Percentiles rank a stretch among this genome's conserved stretches.
Evolutionary conservation across 805 yeast genomes (phyloP).

Genomic region (Peterozyma xylosa): DNA sequence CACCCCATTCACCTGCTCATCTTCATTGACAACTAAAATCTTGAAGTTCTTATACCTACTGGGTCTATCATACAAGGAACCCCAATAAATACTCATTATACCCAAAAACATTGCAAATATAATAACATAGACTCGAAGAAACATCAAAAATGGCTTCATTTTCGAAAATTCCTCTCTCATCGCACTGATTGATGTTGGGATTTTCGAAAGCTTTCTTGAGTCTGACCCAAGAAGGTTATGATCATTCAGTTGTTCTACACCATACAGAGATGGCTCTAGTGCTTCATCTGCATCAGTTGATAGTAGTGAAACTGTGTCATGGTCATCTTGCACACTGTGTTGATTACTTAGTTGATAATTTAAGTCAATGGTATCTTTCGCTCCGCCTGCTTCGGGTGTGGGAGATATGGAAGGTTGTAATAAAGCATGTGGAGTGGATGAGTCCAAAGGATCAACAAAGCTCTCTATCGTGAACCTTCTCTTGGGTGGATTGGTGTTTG

Average conservation of each 20-base stretch:
- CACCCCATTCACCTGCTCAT: conserved; percentile 13
- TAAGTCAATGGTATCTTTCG: too few species aligned
- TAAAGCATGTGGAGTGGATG: not conserved
- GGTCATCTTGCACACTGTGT: not conserved
- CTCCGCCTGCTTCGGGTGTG: not conserved
- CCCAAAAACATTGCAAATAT: conserved; percentile 12
- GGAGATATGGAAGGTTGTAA: not conserved
- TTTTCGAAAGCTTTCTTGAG: not conserved
- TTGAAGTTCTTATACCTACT: conserved; percentile 24
- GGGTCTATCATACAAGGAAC: conserved; percentile 28
- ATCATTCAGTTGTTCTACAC: not conserved
- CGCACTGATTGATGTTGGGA: not conserved
- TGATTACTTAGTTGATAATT: not conserved
- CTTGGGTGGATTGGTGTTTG: too few species aligned
- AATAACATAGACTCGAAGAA: conserved; percentile 12
- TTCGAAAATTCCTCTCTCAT: conserved; percentile 1
- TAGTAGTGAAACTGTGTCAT: not conserved
- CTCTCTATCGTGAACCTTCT: not conserved
- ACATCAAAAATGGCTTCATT: conserved; percentile 5
- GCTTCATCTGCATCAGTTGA: not conserved
- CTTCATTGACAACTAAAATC: conserved; percentile 31
- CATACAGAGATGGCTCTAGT: not conserved
- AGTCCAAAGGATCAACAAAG: conserved; percentile 2
- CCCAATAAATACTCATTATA: conserved; percentile 41
- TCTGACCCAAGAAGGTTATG: not conserved